Evolutionary conservation across 1,284 basidiomycete species (phyloP), one percentile per base, ranked within the genome.

Genomic region (Malassezia psittaci): DNA sequence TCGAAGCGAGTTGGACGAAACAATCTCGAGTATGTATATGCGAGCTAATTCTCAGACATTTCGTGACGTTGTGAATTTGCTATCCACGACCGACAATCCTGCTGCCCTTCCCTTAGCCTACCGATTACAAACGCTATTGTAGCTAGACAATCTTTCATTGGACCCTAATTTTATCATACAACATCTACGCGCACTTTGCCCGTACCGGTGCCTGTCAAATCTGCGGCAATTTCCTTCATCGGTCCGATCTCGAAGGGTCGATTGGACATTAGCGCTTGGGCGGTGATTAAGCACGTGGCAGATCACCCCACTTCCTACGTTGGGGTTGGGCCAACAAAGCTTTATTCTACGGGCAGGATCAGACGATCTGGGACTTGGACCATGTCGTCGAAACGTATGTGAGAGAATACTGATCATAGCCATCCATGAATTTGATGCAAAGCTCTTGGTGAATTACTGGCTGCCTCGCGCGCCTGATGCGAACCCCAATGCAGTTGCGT

Each of bases 371-470:
- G 33, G 18, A 15, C 45, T 12, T 34, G 11, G 7, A 43, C 40
- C 39, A 58, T 58, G 56, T 58, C 56, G 40, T 58, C 56, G 4
- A 58, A 58, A 32, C 51, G 55, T 57, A 39, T 16, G 55, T 51
- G 18, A 12, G 1, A 34, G 15, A 21, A 8, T 7, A 29, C 18
- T 37, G 39, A 40, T 35, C 41, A 13, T 60, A 70, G 69, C 69
- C 37, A 72, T 72, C 44, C 68, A 66, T 54, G 69, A 72, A 57
- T 69, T 71, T 41, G 69, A 72, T 45, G 72, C 72, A 61, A 74
- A 74, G 63, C 68, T 74, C 52, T 61, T 74, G 54, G 63, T 74
- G 60, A 72, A 72, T 65, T 74, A 74, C 67, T 72, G 70, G 70
- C 61, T 74, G 48, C 66, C 72, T 48, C 63, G 72, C 13, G 60